Evolutionary conservation across 2,329 filamentous ascomycete species (phyloP).

Genomic region (Lecanoromycetidae sp.): DNA sequence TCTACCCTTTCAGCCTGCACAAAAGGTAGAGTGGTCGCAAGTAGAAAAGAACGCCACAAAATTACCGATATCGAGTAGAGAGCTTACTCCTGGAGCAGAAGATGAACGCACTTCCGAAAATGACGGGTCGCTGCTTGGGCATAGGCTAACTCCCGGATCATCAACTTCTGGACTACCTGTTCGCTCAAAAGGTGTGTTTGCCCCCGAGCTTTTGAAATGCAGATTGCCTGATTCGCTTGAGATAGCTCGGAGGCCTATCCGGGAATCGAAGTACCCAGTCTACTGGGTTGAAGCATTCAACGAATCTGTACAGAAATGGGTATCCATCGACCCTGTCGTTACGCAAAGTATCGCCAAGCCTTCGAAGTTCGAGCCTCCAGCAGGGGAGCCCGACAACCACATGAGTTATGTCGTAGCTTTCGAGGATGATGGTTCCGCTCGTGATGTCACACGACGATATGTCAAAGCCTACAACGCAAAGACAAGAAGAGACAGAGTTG

Average conservation of each 20-base stretch:
- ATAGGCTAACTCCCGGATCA: not conserved
- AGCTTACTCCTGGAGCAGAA: not conserved
- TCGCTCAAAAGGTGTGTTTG: not conserved
- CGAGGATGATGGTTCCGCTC: conserved; percentile 62
- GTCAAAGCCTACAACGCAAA: conserved; percentile 82
- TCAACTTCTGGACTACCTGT: conserved; percentile 9
- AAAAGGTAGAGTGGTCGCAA: conserved; percentile 22
- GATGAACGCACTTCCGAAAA: not conserved
- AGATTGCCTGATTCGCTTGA: not conserved
- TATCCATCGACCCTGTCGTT: conserved; percentile 73
- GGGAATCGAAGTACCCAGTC: conserved; percentile 66
- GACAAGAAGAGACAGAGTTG: conserved; percentile 69
- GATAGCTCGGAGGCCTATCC: conserved; percentile 28
- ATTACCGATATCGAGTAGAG: too few relatives aligned
- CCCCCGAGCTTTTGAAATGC: too few relatives aligned
- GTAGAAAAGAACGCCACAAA: not conserved
- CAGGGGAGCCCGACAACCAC: conserved; percentile 61
- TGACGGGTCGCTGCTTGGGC: not conserved
- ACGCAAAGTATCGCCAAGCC: conserved; percentile 68
- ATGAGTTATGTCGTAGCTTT: conserved; percentile 80
- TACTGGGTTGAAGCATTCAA: conserved; percentile 96
- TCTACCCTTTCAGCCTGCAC: conserved; percentile 51
- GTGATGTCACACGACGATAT: conserved; percentile 81
- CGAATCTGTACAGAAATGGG: conserved; percentile 77
- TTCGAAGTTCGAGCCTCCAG: conserved; percentile 67